These are phyloP conservation scores for Starmerella scarabaei DNA, from an alignment of 805 yeast species.

Conservation along the genomic window DNA sequence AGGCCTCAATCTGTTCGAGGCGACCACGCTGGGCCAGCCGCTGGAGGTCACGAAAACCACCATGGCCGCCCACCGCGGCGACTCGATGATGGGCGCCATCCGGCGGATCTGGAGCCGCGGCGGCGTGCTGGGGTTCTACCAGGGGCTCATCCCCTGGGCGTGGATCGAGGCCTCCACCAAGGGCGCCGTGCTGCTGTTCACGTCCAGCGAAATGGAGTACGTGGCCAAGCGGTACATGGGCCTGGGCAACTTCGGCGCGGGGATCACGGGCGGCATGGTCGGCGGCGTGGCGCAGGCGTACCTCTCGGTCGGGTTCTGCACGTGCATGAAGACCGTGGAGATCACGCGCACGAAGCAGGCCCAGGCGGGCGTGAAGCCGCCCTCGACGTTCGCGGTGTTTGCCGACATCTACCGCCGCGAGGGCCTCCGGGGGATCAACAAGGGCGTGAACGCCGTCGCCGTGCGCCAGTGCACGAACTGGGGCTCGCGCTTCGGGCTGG, in stretches of 20 bases:
- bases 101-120: conserved; percentile 84
- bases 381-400: conserved; percentile 75
- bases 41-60: conserved; percentile 92
- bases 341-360: conserved; percentile 81
- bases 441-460: conserved; percentile 98
- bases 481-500: conserved; percentile 94
- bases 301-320: conserved; percentile 91
- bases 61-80: conserved; percentile 88
- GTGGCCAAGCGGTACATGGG: conserved; percentile 47
- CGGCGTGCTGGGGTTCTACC: conserved; percentile 84
- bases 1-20: conserved; percentile 83
- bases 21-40: conserved; percentile 92
- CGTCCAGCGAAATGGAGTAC: conserved; percentile 84
- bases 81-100: conserved; percentile 54
- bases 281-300: conserved; percentile 98
- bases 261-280: conserved; percentile 88
- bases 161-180: conserved; percentile 99
- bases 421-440: conserved; percentile 89
- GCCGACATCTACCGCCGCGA: conserved; percentile 69
- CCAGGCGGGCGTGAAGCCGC: conserved; percentile 51
- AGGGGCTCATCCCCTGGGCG: conserved; percentile 98
- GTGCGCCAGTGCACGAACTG: conserved; percentile 97
- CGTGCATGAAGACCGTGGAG: conserved; percentile 98
- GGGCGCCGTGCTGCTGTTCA: conserved; percentile 90
- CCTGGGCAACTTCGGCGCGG: conserved; percentile 55